phyloP scores from a whole-genome alignment of 305 asterid genomes.

The Petunia hybrid region DNA sequence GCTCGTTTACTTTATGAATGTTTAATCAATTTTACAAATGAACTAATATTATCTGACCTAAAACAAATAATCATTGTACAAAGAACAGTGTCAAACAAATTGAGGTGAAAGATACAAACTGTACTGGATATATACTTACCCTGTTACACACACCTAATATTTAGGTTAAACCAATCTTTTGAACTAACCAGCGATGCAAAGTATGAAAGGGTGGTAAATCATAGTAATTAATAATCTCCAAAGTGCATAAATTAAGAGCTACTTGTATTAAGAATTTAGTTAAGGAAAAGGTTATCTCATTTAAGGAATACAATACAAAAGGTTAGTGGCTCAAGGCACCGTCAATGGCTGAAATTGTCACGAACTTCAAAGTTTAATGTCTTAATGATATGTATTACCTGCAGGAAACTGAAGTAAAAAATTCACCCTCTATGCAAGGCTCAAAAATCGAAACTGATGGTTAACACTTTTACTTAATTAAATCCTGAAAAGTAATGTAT shows the following conservation, averaged over 20 bases:
- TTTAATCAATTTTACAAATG: neutral
- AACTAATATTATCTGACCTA: neutral
- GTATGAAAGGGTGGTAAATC: neutral
- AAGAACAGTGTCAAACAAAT: neutral
- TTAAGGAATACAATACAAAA: slow-evolving; percentile 21
- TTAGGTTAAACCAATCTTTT: too few relatives aligned
- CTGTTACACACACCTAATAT: neutral
- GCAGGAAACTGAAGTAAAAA: slow-evolving; percentile 8
- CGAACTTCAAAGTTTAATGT: slow-evolving; percentile 33
- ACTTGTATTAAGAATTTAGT: neutral
- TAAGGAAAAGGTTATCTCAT: neutral
- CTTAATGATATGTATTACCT: slow-evolving; percentile 30
- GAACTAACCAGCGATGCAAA: neutral
- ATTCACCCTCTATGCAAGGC: slow-evolving; percentile 20
- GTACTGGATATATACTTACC: neutral
- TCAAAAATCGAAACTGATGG: slow-evolving; percentile 11
- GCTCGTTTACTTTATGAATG: neutral
- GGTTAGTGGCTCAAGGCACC: slow-evolving; percentile 47
- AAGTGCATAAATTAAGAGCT: neutral
- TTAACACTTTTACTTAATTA: slow-evolving; percentile 6
- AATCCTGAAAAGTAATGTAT: slow-evolving; percentile 16
- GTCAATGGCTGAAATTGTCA: slow-evolving; percentile 30
- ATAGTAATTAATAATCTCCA: neutral
- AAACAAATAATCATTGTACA: too few relatives aligned
- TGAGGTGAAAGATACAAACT: neutral